A percentile compares a stretch with the other conserved stretches of the same genome.
These are phyloP conservation scores for Gymnopilus junonius DNA, from an alignment of 768 basidiomycete genomes.

Conservation along the genomic window DNA sequence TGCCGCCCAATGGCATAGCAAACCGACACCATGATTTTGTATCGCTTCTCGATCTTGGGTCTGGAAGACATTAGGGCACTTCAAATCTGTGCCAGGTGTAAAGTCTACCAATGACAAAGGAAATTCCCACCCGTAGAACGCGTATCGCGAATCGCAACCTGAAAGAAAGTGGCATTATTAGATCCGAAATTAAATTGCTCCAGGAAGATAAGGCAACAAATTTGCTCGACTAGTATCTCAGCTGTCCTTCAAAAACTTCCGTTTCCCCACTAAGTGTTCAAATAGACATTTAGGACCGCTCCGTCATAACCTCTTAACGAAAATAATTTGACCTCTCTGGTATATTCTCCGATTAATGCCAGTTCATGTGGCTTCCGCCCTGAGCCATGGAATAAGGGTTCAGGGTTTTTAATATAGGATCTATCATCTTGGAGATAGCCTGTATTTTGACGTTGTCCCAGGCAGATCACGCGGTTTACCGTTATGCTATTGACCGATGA, in stretches of 20 bases:
- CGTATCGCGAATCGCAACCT: neutral
- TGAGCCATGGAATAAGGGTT: neutral
- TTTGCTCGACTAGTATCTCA: neutral
- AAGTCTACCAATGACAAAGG: neutral
- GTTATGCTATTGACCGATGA: neutral
- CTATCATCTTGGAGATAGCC: slow-evolving; percentile 1
- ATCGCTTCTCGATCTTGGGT: neutral
- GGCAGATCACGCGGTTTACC: neutral
- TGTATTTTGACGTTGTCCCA: neutral
- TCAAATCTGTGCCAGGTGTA: too few species aligned
- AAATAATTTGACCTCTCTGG: neutral
- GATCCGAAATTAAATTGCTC: neutral
- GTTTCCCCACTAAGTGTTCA: neutral
- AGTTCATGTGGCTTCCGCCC: neutral
- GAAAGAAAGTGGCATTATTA: neutral
- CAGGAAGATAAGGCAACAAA: neutral
- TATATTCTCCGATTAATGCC: neutral
- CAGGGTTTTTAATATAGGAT: neutral
- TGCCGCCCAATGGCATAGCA: neutral
- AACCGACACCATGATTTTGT: neutral
- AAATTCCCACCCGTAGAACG: neutral
- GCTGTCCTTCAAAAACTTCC: neutral
- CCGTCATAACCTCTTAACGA: neutral
- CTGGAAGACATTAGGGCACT: neutral
- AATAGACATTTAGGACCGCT: neutral